These are phyloP conservation scores for Symbiodinium pilosum DNA, from an alignment of 73 alveolate species.

Conservation along the genomic window DNA sequence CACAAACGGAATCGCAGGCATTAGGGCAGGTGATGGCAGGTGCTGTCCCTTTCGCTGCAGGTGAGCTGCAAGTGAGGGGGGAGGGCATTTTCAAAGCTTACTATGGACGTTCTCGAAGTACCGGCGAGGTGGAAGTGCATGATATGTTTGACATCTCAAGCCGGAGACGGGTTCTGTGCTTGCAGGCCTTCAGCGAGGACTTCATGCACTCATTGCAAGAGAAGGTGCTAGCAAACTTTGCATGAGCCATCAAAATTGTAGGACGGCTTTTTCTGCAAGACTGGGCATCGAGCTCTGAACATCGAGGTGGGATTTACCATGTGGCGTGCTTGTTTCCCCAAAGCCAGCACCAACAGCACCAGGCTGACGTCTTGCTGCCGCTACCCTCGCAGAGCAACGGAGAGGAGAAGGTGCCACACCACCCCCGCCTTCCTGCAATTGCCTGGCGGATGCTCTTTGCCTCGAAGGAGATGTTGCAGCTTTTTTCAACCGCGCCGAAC, in stretches of 20 bases:
- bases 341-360: too few species aligned
- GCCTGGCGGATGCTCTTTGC: neutral
- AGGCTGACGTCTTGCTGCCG: conserved; percentile 35
- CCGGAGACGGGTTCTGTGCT: too few species aligned
- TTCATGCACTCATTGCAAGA: neutral
- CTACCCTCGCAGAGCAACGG: neutral
- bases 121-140: conserved; percentile 1
- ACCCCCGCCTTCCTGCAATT: neutral
- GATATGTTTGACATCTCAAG: neutral
- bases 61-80: conserved; percentile 46
- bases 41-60: neutral
- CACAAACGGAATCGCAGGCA: neutral
- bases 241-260: too few species aligned
- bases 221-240: too few species aligned
- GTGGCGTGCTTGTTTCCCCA: neutral
- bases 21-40: neutral
- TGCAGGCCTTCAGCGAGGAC: neutral
- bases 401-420: neutral
- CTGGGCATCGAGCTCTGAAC: conserved; percentile 33
- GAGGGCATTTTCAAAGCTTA: conserved; percentile 24
- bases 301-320: neutral
- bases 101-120: conserved; percentile 68
- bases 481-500: conserved; percentile 25
- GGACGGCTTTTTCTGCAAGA: conserved; percentile 87
- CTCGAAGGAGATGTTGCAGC: conserved; percentile 7